phyloP scores from a whole-genome alignment of 1,284 basidiomycete species.

The Tilletia indica region DNA sequence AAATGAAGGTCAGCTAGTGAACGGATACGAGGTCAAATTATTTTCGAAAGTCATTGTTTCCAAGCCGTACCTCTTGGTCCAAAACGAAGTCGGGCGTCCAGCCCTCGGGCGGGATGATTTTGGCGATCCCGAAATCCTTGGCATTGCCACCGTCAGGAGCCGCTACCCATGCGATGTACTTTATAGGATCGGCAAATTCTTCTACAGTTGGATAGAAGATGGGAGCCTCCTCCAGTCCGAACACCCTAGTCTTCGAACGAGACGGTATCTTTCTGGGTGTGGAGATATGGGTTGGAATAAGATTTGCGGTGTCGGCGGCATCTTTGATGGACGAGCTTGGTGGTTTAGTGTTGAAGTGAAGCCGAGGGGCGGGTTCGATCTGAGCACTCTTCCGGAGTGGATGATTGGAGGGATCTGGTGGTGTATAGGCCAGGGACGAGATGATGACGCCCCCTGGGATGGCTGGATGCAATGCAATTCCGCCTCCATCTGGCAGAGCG shows the following conservation, averaged over 20 bases:
- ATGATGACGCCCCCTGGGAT: not conserved
- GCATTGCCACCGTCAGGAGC: constrained; percentile 70
- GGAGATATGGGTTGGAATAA: constrained; percentile 40
- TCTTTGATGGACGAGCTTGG: not conserved
- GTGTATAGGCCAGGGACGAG: constrained; percentile 6
- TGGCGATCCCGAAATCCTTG: constrained; percentile 83
- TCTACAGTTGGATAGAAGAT: constrained; percentile 81
- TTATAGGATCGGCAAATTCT: constrained; percentile 93
- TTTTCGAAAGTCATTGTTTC: not conserved
- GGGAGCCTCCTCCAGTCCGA: constrained; percentile 85
- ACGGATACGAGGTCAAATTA: not conserved
- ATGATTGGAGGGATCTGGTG: constrained; percentile 12
- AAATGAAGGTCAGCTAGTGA: not conserved
- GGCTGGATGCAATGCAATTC: not conserved
- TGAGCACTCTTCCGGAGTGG: constrained; percentile 3
- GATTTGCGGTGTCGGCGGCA: not conserved
- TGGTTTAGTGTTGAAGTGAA: not conserved
- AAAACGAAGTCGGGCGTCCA: constrained; percentile 98
- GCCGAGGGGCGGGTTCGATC: not conserved
- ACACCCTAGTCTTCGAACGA: constrained; percentile 59
- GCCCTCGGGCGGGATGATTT: constrained; percentile 86
- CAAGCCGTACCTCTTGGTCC: constrained; percentile 72
- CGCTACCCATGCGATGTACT: constrained; percentile 73
- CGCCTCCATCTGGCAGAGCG: not conserved
- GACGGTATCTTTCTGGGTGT: constrained; percentile 42